Conservation (phyloP, 106 monocot species). For the Posidonia australis region DNA sequence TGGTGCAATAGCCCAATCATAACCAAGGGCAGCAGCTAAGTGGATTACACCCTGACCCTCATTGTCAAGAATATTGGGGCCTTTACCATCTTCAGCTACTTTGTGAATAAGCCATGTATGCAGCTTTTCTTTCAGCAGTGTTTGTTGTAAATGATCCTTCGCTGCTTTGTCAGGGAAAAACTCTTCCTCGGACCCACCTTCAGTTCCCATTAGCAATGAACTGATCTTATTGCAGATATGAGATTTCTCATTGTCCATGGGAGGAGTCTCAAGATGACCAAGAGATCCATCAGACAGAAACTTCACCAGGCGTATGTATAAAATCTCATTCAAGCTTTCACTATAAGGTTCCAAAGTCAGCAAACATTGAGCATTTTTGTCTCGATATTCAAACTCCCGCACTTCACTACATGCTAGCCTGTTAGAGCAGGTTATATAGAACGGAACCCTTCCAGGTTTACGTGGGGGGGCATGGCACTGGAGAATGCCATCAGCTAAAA, state of each 20-base stretch:
- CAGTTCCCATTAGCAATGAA: conserved; percentile 34
- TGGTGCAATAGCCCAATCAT: conserved; percentile 85
- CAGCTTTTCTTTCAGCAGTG: conserved; percentile 59
- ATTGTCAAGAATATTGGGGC: conserved; percentile 55
- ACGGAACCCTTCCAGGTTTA: conserved; percentile 72
- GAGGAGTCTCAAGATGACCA: not conserved
- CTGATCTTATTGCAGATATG: conserved; percentile 33
- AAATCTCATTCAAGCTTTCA: conserved; percentile 23
- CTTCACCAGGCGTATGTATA: conserved; percentile 58
- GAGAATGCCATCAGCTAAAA: conserved; percentile 58
- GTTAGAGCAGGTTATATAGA: conserved; percentile 89
- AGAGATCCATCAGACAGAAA: conserved; percentile 19
- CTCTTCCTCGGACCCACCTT: conserved; percentile 33
- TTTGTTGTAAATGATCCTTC: conserved; percentile 29
- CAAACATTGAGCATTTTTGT: conserved; percentile 18
- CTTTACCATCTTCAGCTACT: conserved; percentile 65
- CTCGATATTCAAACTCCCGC: conserved; percentile 75
- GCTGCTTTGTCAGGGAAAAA: conserved; percentile 16
- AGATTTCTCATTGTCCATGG: conserved; percentile 16
- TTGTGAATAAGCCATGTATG: conserved; percentile 65
- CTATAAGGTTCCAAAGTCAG: conserved; percentile 21
- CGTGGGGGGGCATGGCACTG: conserved; percentile 60
- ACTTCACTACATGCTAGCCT: conserved; percentile 92
- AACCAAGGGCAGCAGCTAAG: conserved; percentile 84
- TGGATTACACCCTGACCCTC: conserved; percentile 85